phyloP scores from a whole-genome alignment of 2,329 filamentous ascomycete genomes.

The Didymella glomerata region DNA sequence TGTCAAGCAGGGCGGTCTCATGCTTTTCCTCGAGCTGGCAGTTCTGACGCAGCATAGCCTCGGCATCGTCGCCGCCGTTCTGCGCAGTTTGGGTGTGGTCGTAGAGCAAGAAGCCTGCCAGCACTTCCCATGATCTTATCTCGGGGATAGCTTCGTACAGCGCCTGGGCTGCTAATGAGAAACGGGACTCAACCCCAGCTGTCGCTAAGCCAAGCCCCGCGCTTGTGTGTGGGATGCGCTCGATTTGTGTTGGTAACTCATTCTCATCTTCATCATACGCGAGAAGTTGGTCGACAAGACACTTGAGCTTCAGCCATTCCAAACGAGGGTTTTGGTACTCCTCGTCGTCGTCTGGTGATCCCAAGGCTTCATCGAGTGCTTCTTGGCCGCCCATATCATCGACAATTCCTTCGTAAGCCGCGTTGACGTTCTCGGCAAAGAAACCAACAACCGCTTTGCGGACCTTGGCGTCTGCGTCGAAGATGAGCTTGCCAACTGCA shows the following conservation, averaged over 20 bases:
- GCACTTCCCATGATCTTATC: slow-evolving; percentile 83
- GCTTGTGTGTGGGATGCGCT: slow-evolving; percentile 53
- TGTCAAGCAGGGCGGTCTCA: slow-evolving; percentile 85
- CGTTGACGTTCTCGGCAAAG: slow-evolving; percentile 86
- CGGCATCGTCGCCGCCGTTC: slow-evolving; percentile 66
- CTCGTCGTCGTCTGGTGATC: slow-evolving; percentile 73
- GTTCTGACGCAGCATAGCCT: slow-evolving; percentile 72
- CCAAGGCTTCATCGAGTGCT: slow-evolving; percentile 76
- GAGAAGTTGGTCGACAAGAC: slow-evolving; percentile 81
- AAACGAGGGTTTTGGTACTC: slow-evolving; percentile 78
- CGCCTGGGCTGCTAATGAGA: slow-evolving; percentile 84
- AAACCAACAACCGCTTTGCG: slow-evolving; percentile 90
- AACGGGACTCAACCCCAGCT: slow-evolving; percentile 76
- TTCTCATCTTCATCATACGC: slow-evolving; percentile 78
- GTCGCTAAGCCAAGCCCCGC: slow-evolving; percentile 62
- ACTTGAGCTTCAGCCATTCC: slow-evolving; percentile 93
- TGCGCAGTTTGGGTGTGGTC: slow-evolving; percentile 75
- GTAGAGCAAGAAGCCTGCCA: slow-evolving; percentile 90
- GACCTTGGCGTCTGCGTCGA: slow-evolving; percentile 83
- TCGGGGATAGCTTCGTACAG: slow-evolving; percentile 84
- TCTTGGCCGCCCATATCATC: slow-evolving; percentile 87
- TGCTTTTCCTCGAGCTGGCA: slow-evolving; percentile 79
- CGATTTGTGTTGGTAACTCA: slow-evolving; percentile 61
- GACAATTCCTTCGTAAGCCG: slow-evolving; percentile 78
- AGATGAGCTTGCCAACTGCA: slow-evolving; percentile 83